These are phyloP conservation scores for Phytophthora tubulina DNA, from an alignment of 352 stramenopile species.

Conservation along the genomic window DNA sequence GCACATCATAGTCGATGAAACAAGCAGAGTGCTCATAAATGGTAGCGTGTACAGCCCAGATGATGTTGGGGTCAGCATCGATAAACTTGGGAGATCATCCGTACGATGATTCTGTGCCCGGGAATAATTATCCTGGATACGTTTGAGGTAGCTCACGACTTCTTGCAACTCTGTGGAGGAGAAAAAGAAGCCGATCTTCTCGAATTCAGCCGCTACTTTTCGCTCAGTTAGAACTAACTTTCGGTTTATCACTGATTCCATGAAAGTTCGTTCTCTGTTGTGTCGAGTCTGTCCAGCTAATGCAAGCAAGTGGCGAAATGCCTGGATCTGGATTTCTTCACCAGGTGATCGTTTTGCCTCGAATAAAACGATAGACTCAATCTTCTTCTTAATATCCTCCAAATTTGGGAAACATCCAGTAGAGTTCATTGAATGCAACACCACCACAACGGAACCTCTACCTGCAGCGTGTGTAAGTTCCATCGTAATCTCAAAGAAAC, in stretches of 20 bases:
- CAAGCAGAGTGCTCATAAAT: conserved; percentile 50
- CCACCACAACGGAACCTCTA: conserved; percentile 37
- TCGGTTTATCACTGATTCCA: conserved; percentile 73
- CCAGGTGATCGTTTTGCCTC: conserved; percentile 72
- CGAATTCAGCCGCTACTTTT: conserved; percentile 57
- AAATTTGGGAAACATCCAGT: conserved; percentile 59
- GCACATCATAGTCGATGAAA: conserved; percentile 54
- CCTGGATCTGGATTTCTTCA: conserved; percentile 67
- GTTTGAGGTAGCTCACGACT: conserved; percentile 57
- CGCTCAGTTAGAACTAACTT: conserved; percentile 71
- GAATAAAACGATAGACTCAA: conserved; percentile 61
- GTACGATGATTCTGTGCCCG: conserved; percentile 58
- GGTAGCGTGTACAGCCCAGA: conserved; percentile 59
- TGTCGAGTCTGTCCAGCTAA: conserved; percentile 50
- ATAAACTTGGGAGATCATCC: conserved; percentile 70
- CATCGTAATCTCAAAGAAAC: conserved; percentile 69
- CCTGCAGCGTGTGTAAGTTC: conserved; percentile 46
- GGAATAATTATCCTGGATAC: conserved; percentile 65
- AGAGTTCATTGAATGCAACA: conserved; percentile 65
- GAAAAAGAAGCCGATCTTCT: conserved; percentile 71
- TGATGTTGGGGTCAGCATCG: conserved; percentile 54
- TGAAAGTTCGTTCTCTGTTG: conserved; percentile 63
- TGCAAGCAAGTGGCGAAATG: conserved; percentile 66
- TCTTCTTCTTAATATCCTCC: conserved; percentile 64
- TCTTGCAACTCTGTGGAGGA: conserved; percentile 53